Base-by-base conservation (phyloP, 2,329 filamentous ascomycete species). In the Paecilomyces dactylethromorphus region DNA sequence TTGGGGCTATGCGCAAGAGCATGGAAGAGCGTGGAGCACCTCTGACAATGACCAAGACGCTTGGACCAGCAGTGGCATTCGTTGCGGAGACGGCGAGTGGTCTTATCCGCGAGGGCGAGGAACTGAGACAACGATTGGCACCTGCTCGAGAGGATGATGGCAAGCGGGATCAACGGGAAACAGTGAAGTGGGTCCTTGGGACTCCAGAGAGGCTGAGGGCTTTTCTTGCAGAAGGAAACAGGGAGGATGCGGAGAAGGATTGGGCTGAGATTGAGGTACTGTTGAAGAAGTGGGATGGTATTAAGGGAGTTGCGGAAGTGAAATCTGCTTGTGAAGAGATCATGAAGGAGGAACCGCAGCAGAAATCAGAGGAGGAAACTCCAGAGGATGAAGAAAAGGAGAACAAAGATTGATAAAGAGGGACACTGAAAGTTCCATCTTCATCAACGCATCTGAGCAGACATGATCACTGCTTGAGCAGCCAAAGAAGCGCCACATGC, bases 1-100 rank as follows among this genome's bases (percentile, higher is more conserved):
- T 99, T 68, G 84, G 90, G 55, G 91, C 90, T 77, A 80, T 81
- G 78, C 71, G 78, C 32, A 69, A 67, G 59, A 79, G 76, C 59
- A 79, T 81, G 73, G 78, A 79, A 63, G 75, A 78, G 54, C 69
- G 75, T 3, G 70, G 75, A 2, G 71, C 73, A 11, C 75, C 78
- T n/a, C 68, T 79, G 66, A 74, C 73, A 0, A 75, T 79, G 70
- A 77, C 77, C 12, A 78, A 77, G 60, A 78, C 74, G 3, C 60
- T 79, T 39, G 70, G 69, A 3, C 74, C 75, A 31, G 73, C 75
- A 2, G 74, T 79, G 64, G 68, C 71, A 1, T 77, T 77, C 58
- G 76, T 79, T 58, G 74, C 77, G 13, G 76, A 77, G 64, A 79
- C 75, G 33, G 76, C 74, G 15, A 69, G 69, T 13, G 63, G 69